Evolutionary conservation across 2,329 filamentous ascomycete species (phyloP), one percentile per base, ranked within the genome.

Genomic region (Claviceps digitariae): DNA sequence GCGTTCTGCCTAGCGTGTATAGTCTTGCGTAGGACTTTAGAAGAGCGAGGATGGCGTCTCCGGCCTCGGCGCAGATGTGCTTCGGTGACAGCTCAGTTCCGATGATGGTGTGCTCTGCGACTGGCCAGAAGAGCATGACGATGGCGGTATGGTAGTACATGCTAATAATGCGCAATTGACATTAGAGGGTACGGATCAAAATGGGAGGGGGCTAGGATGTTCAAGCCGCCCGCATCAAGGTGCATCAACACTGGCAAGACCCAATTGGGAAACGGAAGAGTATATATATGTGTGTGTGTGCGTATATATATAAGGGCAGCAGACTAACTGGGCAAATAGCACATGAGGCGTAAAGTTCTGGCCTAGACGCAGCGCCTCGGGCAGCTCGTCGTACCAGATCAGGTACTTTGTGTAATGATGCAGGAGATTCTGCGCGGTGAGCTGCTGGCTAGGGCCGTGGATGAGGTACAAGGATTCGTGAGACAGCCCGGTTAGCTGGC

Each of bases 261-360:
- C n/a, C n/a, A n/a, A n/a, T n/a, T n/a, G n/a, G n/a, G n/a, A n/a
- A n/a, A n/a, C n/a, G n/a, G n/a, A n/a, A n/a, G n/a, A n/a, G n/a
- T n/a, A n/a, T n/a, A n/a, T n/a, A n/a, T n/a, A n/a, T n/a, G n/a
- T n/a, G n/a, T n/a, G n/a, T n/a, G n/a, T n/a, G n/a, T n/a, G n/a
- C n/a, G n/a, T n/a, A 36, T 2, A 36, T 2, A 17, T 10, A 36
- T 2, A 17, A 2, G 34, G 6, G 3, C 2, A 36, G 12, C 9
- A 17, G 29, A 60, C 84, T 72, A 71, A 87, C 84, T 88, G 84
- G 41, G 84, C 76, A 56, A 86, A 83, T n/a, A 89, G 68, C 38
- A 87, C 83, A 45, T 85, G 80, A 15, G 85, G 84, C 3, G 84
- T 83, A 50, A 85, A 85, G 57, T 83, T 85, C 54, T 84, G 76